These are phyloP conservation scores for Botryotinia calthae DNA, from an alignment of 2,329 filamentous ascomycete genomes.

Conservation along the genomic window DNA sequence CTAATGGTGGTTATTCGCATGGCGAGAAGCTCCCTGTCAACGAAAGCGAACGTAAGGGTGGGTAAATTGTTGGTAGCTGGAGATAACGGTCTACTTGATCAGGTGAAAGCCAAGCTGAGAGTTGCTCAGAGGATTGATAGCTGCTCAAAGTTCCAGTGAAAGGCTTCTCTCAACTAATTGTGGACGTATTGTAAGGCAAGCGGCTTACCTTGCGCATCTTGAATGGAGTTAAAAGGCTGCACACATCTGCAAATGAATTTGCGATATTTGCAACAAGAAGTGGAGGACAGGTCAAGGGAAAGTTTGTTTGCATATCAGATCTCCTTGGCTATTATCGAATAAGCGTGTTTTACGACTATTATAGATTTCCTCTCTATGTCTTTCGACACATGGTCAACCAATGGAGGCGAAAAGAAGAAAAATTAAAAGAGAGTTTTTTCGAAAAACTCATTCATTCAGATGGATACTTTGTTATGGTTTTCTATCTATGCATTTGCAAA, in stretches of 20 bases:
- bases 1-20: conserved; percentile 43
- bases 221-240: not conserved
- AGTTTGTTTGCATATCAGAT: conserved; percentile 18
- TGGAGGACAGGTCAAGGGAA: not conserved
- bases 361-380: conserved; percentile 22
- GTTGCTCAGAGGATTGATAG: not conserved
- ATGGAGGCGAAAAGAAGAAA: conserved; percentile 15
- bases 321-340: conserved; percentile 13
- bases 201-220: not conserved
- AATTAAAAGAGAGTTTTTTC: conserved; percentile 20
- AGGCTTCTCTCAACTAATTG: not conserved
- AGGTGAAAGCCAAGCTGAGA: not conserved
- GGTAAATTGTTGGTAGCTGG: conserved; percentile 41
- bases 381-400: conserved; percentile 1
- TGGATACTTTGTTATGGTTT: conserved; percentile 28
- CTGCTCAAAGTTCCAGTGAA: not conserved
- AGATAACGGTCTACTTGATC: not conserved
- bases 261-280: not conserved
- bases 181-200: not conserved
- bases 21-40: conserved; percentile 57
- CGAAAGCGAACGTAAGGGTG: conserved; percentile 61
- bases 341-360: conserved; percentile 10
- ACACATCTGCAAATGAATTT: not conserved
- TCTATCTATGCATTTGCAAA: conserved; percentile 36
- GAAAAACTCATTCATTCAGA: conserved; percentile 22